Conservation (phyloP, 2,329 filamentous ascomycete genomes). For the Trichoderma sp. region DNA sequence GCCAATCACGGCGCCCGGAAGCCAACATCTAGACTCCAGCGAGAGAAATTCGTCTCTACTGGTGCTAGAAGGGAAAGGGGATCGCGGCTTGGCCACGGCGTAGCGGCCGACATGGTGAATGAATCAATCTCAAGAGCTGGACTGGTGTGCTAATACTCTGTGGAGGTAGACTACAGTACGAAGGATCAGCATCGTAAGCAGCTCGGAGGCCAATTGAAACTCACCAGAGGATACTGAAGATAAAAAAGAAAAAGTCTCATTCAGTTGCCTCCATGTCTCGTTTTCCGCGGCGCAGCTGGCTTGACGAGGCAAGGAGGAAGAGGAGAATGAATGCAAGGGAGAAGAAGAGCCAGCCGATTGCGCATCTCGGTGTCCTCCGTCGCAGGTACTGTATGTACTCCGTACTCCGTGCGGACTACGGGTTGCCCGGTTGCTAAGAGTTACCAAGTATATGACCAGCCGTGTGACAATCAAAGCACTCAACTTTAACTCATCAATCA, state of each 20-base stretch:
- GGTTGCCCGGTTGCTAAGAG: background rate
- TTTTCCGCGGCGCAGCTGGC: no score
- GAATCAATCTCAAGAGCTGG: background rate
- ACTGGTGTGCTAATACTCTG: background rate
- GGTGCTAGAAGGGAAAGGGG: slow-evolving; percentile 8
- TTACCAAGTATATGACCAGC: background rate
- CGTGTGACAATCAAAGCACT: background rate
- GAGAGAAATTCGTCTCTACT: slow-evolving; percentile 18
- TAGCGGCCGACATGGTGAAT: slow-evolving; percentile 7
- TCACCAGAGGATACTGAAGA: background rate
- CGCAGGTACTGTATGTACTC: background rate
- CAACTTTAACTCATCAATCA: background rate
- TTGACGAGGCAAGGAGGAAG: no score
- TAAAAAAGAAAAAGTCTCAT: background rate
- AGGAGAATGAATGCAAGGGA: background rate
- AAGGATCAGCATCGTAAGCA: background rate
- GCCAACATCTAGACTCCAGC: slow-evolving; percentile 4
- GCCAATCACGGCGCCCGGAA: slow-evolving; percentile 15
- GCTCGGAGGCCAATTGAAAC: background rate
- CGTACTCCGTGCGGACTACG: slow-evolving; percentile 3
- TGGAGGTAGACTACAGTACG: background rate
- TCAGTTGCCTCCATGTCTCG: background rate
- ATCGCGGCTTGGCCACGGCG: slow-evolving; percentile 10
- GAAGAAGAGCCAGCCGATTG: background rate
- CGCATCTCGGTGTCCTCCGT: background rate